Evolutionary conservation across 2,329 filamentous ascomycete genomes (phyloP), one percentile per base, ranked within the genome.

Genomic region (Talaromyces sp.): DNA sequence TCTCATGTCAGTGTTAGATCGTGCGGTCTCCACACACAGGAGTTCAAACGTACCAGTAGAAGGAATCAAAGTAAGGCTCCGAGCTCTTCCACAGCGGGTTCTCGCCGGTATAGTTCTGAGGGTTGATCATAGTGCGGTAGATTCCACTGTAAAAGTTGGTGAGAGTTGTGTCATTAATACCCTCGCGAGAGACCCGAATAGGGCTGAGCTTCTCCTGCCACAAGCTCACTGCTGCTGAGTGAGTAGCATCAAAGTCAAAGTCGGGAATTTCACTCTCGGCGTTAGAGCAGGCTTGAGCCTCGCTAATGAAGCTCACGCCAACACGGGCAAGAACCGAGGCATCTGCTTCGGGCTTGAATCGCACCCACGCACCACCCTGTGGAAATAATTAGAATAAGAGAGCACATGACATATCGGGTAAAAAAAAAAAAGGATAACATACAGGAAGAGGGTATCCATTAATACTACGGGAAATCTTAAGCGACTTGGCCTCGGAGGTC

Each of bases 11-110:
- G 44, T 9, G 28, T 3, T n/a, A 31, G 6, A 14, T 4, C 12
- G 76, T 85, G 23, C n/a, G 12, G 31, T 23, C 52, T 7, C 18
- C 7, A 47, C 18, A 12, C 5, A 42, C 40, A 51, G 36, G 8
- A 23, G 12, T 34, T 28, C 23, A 28, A 33, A 4, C 54, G 18
- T 56, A 65, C 63, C 63, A 65, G 31, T 91, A 91, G 63, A 88
- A 89, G 0, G 86, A 88, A 70, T 90, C 87, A 68, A 87, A 90
- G 66, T 90, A 90, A 0, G 87, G 87, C 69, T 89, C 87, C 2
- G 75, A 76, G 47, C 82, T 86, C 1, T 82, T 66, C 86, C 87
- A 90, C 0, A 85, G 69, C 1, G 86, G 86, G 63, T 90, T 90
- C 70, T 90, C 87, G 1, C 86, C 86, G 0, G 87, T 89, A 66